A percentile compares a stretch with the other conserved stretches of the same genome.
Evolutionary conservation across 495 filamentous ascomycete genomes (phyloP).

Genomic region (Aspergillus conjunctus): DNA sequence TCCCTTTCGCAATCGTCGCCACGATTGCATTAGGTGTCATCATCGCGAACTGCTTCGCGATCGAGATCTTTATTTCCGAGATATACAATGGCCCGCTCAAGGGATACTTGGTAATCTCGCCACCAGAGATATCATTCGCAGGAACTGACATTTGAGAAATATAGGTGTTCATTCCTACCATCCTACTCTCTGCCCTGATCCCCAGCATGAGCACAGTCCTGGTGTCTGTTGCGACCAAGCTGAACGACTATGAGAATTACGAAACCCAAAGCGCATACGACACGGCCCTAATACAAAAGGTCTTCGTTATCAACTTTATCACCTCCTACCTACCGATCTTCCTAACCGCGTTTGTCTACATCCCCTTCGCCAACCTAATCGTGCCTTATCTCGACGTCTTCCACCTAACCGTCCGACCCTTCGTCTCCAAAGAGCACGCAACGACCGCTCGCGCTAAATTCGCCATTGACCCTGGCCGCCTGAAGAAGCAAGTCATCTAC

Average conservation of each 20-base stretch:
- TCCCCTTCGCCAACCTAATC: slow-evolving; percentile 85
- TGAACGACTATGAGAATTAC: slow-evolving; percentile 92
- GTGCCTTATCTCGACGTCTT: slow-evolving; percentile 92
- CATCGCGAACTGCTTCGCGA: slow-evolving; percentile 85
- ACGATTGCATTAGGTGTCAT: slow-evolving; percentile 70
- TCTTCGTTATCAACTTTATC: slow-evolving; percentile 96
- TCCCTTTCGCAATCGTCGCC: slow-evolving; percentile 83
- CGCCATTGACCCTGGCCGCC: slow-evolving; percentile 77
- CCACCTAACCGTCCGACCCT: slow-evolving; percentile 70
- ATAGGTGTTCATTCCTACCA: slow-evolving; percentile 85
- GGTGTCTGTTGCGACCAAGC: slow-evolving; percentile 70
- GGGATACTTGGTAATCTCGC: slow-evolving; percentile 66
- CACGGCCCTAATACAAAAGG: slow-evolving; percentile 79
- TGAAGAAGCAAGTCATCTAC: slow-evolving; percentile 93
- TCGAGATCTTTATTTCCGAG: slow-evolving; percentile 95
- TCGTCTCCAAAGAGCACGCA: slow-evolving; percentile 71
- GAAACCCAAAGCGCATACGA: slow-evolving; percentile 81
- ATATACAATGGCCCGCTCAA: slow-evolving; percentile 92
- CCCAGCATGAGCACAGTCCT: slow-evolving; percentile 78
- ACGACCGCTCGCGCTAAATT: slow-evolving; percentile 62
- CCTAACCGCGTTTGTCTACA: slow-evolving; percentile 94
- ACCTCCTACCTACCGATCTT: slow-evolving; percentile 93
- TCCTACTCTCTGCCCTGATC: slow-evolving; percentile 76
- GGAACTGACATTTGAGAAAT: slow-evolving; percentile 32
- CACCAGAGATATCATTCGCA: background rate